Conservation (phyloP, 106 monocot species). For the Alisma plantagoaquatica region DNA sequence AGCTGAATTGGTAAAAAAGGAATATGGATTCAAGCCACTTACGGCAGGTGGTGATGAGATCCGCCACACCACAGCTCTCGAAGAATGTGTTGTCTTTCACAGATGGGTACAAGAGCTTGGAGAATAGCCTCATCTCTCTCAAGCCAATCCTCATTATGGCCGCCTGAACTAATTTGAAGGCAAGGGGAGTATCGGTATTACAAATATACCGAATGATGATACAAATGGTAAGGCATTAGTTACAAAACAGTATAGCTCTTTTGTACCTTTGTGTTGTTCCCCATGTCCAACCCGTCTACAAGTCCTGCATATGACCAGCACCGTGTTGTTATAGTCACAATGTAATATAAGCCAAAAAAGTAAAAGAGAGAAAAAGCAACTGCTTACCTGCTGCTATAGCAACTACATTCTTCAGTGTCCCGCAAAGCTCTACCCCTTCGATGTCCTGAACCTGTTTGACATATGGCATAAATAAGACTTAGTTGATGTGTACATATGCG, state of each 20-base stretch:
- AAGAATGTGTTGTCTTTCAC: slow-evolving; percentile 90
- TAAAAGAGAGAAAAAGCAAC: too few relatives aligned
- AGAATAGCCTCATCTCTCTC: slow-evolving; percentile 74
- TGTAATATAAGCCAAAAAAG: not conserved
- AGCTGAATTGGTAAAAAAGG: too few relatives aligned
- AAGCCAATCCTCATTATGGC: slow-evolving; percentile 96
- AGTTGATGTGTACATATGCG: too few relatives aligned
- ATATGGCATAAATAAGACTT: too few relatives aligned
- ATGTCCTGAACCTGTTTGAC: slow-evolving; percentile 68
- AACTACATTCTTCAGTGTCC: slow-evolving; percentile 89
- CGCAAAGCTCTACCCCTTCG: slow-evolving; percentile 90
- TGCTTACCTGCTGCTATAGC: slow-evolving; percentile 95
- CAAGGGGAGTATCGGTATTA: not conserved
- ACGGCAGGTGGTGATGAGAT: slow-evolving; percentile 85
- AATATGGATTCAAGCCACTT: too few relatives aligned
- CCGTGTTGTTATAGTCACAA: not conserved
- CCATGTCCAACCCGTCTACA: slow-evolving; percentile 92
- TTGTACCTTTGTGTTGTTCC: slow-evolving; percentile 90
- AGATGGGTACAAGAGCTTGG: slow-evolving; percentile 73
- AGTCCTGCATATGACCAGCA: slow-evolving; percentile 64
- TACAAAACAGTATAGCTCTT: too few relatives aligned
- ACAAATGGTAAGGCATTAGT: not conserved
- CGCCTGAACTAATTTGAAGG: slow-evolving; percentile 34
- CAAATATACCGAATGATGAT: slow-evolving; percentile 3
- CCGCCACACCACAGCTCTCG: slow-evolving; percentile 92